Evolutionary conservation across 2,329 filamentous ascomycete species (phyloP), one percentile per base, ranked within the genome.

Genomic region (Chrysoporthe austroafricana): DNA sequence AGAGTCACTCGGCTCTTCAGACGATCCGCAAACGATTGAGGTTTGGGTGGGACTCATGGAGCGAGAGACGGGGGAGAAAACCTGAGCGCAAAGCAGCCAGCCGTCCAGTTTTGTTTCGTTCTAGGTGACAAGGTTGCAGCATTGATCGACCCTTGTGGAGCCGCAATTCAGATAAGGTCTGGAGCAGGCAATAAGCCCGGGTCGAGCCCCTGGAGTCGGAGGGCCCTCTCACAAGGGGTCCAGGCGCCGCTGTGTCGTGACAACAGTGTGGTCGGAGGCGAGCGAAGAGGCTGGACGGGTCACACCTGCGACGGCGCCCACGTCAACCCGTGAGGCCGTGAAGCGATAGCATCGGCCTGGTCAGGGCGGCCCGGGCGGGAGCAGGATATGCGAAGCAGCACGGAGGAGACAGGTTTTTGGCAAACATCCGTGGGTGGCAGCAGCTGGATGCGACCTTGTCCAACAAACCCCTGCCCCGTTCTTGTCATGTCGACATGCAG

Each of bases 361-460:
- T 42, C 43, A 26, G 39, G 42, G 14, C 58, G 42, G 58, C 42
- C 58, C 18, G 42, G 39, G 36, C 34, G 42, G 11, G n/a, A 11
- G 57, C n/a, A 60, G 57, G 57, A 60, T 43, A 44, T 46, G 39
- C n/a, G 36, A 43, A 44, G 21, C n/a, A 26, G 11, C 18, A 44
- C 58, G 43, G 58, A 13, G 48, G 59, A 16, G 43, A 34, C 21
- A 13, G 48, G 48, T 62, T 44, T 32, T 48, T 6, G 63, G 36
- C 66, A 68, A 68, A 66, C 67, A 66, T 57, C 54, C 34, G 13
- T 34, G 63, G 59, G 59, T 63, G 44, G 52, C 63, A 58, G 54
- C 67, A 68, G 63, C 63, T 66, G 63, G 42, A 50, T 68, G 66
- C 67, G 42, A 68, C 63, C 66, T 64, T 56, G 66, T 44, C 39